These are phyloP conservation scores for Nitzschia palea DNA, from an alignment of 108 stramenopile species.

Conservation along the genomic window DNA sequence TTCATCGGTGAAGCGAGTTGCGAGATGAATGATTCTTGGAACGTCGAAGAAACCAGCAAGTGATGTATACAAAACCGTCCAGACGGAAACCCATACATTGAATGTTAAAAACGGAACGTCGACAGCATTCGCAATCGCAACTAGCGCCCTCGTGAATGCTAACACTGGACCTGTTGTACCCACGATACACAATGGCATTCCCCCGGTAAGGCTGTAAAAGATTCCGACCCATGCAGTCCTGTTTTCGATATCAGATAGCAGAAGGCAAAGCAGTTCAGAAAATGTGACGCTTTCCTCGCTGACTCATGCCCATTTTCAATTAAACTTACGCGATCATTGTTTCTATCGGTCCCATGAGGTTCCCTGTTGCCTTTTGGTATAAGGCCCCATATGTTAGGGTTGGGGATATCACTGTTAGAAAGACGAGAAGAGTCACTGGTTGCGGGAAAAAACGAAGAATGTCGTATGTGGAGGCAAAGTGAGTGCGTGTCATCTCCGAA, in stretches of 20 bases:
- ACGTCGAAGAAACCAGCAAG: conserved; percentile 47
- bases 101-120: conserved; percentile 50
- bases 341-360: conserved; percentile 58
- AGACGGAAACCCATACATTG: conserved; percentile 28
- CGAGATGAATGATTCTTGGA: conserved; percentile 36
- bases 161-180: conserved; percentile 56
- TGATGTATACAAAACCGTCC: conserved; percentile 22
- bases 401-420: conserved; percentile 78
- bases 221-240: conserved; percentile 49
- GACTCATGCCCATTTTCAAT: too few species aligned
- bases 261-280: too few species aligned
- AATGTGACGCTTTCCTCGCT: too few species aligned
- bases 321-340: conserved; percentile 44
- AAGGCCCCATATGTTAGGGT: conserved; percentile 52
- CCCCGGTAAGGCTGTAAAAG: conserved; percentile 38
- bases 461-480: too few species aligned
- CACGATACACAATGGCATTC: too few species aligned
- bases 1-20: conserved; percentile 62
- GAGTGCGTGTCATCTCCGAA: too few species aligned
- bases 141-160: conserved; percentile 36
- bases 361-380: conserved; percentile 55
- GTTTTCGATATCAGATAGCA: too few species aligned
- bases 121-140: conserved; percentile 31
- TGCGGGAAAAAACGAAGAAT: too few species aligned
- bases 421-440: conserved; percentile 64